Conservation (phyloP, 140 eudicot genomes). For the Anethum foeniculum region DNA sequence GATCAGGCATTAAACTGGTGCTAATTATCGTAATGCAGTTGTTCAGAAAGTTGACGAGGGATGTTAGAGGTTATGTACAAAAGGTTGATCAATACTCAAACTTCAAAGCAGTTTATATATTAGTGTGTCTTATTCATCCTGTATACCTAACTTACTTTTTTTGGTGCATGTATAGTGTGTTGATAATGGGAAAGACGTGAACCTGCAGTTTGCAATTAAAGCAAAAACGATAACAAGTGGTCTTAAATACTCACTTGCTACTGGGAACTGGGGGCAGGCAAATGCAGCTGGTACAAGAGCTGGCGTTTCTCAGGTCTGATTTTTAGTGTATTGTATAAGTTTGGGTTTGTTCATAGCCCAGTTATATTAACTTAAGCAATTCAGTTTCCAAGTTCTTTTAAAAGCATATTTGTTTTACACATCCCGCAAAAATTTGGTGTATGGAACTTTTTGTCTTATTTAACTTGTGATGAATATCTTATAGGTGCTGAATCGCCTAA, state of each 20-base stretch:
- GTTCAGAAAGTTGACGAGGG: constrained; percentile 81
- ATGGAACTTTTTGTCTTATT: not conserved
- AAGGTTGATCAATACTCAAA: constrained; percentile 39
- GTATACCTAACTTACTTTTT: not conserved
- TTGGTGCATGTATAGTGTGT: constrained; percentile 49
- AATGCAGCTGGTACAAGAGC: constrained; percentile 98
- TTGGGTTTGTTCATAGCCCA: not conserved
- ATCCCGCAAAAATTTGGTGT: not conserved
- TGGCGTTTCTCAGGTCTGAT: constrained; percentile 85
- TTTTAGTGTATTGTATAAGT: not conserved
- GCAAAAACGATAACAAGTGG: constrained; percentile 98
- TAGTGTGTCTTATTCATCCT: not conserved
- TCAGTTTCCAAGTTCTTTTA: not conserved
- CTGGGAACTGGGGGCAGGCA: constrained; percentile 99
- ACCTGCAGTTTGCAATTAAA: constrained; percentile 90
- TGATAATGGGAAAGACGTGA: constrained; percentile 89
- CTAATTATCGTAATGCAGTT: constrained; percentile 37
- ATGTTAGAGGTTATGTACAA: constrained; percentile 83
- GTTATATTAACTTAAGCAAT: not conserved
- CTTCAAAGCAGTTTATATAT: not conserved
- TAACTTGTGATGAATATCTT: not conserved
- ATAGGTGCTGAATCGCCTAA: constrained; percentile 94
- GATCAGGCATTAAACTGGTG: not conserved
- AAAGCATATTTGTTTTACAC: not conserved
- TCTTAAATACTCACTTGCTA: constrained; percentile 88